Conservation (phyloP, 1,139 yeast species). For the Yamadazyma pseudoaaseri region DNA sequence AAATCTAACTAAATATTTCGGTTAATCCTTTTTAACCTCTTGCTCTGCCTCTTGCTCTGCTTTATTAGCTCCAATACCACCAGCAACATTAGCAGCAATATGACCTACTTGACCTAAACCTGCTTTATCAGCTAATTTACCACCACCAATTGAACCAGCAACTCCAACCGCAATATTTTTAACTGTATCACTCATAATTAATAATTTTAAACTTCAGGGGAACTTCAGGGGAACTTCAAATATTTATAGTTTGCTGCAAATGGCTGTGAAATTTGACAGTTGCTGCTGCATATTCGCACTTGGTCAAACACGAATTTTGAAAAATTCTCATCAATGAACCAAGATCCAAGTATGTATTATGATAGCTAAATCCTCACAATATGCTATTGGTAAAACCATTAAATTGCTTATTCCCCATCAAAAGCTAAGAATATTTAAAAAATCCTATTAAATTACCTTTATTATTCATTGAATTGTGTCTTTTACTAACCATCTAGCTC, state of each 20-base stretch:
- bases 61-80: slow-evolving; percentile 32
- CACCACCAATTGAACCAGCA: slow-evolving; percentile 31
- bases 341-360: slow-evolving; percentile 27
- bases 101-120: slow-evolving; percentile 35
- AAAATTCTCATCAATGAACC: slow-evolving; percentile 13
- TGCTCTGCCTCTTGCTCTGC: slow-evolving; percentile 32
- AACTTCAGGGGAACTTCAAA: not conserved
- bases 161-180: slow-evolving; percentile 32
- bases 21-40: slow-evolving; percentile 11
- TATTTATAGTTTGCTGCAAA: slow-evolving; percentile 1
- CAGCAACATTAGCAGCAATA: slow-evolving; percentile 33
- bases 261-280: slow-evolving; percentile 4
- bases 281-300: slow-evolving; percentile 2
- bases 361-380: no score
- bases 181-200: slow-evolving; percentile 19
- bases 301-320: not conserved
- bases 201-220: not conserved
- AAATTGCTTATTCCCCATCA: no score
- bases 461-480: no score
- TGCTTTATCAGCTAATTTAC: slow-evolving; percentile 37
- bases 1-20: no score
- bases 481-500: slow-evolving; percentile 31
- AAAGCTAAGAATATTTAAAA: no score
- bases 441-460: no score
- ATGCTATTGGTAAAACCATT: no score